Base-by-base conservation (phyloP, 768 basidiomycete genomes). In the Cytidiella melzeri region DNA sequence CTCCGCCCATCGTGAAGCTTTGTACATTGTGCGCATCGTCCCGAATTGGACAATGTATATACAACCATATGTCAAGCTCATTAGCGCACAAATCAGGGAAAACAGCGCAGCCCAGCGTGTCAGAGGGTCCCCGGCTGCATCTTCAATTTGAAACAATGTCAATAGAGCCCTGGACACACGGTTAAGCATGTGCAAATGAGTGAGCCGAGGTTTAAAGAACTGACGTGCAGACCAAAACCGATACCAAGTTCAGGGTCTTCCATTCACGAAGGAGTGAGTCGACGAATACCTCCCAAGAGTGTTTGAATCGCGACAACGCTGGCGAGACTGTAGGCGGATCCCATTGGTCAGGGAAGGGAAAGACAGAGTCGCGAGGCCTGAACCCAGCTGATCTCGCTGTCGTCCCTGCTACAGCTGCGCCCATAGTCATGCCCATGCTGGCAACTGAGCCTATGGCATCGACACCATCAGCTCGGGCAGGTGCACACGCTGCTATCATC, bases 201-300 rank as follows among this genome's bases (percentile, higher is more conserved):
- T n/a, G 18, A 27, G 21, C 13, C 7, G n/a, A 45, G 23, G 25
- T 40, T 43, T 44, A 39, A 21, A 50, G 48, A 44, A 69, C 74
- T 24, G 46, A 77, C 75, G 76, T 70, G 57, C 68, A 66, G 3
- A 77, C 65, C 24, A 89, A 62, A 5, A 83, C 87, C 11, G 84
- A 87, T 18, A 89, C 78, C 18, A 88, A 70, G 56, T 88, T 88
- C 37, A 79, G 58, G 5, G 84, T 87, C 67, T 87, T 87, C 84
- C 84, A 87, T 56, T 87, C 85, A 23, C 77, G 73, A 53, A 79
- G 52, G n/a, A 88, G 67, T 1, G 82, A 79, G 47, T 84, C 81
- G 10, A 87, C 74, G 55, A 89, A 87, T 0, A 59, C 64, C 63
- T 88, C 87, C 87, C 87, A 89, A 1, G 80, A 74, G 5, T 60